A percentile compares a stretch with the other conserved stretches of the same genome.
Conservation (phyloP, 208 protist genomes). For the Trypanosoma vivax region DNA sequence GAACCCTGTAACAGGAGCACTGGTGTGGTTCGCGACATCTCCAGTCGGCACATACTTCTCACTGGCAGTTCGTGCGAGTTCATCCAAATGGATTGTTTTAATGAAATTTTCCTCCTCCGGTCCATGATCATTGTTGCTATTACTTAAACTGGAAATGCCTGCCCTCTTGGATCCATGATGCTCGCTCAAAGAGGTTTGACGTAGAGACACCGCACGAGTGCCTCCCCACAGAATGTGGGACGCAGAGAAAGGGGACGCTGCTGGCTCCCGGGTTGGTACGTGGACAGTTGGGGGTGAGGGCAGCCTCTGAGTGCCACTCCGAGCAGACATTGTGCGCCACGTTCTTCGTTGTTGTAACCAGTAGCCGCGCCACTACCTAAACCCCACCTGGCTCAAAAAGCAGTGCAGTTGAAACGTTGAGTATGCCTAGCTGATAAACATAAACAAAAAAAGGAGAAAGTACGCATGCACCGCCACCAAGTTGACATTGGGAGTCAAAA, state of each 20-base stretch:
- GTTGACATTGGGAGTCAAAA: too few species aligned
- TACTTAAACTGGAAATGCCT: background rate
- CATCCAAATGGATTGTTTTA: background rate
- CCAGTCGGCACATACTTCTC: too few species aligned
- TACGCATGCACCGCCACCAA: too few species aligned
- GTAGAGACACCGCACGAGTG: background rate
- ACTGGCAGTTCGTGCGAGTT: slow-evolving; percentile 2
- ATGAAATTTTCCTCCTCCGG: background rate
- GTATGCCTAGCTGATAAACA: too few species aligned
- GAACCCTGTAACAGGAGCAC: background rate
- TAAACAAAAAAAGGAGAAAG: too few species aligned
- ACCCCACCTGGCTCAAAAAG: too few species aligned
- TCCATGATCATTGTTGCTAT: background rate
- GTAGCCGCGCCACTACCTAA: too few species aligned
- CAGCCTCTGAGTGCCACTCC: background rate
- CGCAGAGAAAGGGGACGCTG: background rate
- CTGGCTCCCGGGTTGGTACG: slow-evolving; percentile 17
- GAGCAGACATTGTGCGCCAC: slow-evolving; percentile 1
- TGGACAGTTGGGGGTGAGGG: slow-evolving; percentile 11
- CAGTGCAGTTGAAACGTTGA: too few species aligned
- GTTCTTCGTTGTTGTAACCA: background rate
- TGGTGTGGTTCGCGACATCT: too few species aligned
- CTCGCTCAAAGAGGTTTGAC: slow-evolving; percentile 7
- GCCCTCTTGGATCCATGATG: slow-evolving; percentile 5
- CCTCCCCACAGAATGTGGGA: slow-evolving; percentile 3